A percentile compares a stretch with the other conserved stretches of the same genome.
These are phyloP conservation scores for Albophoma yamanashiensis DNA, from an alignment of 2,329 filamentous ascomycete species.

Conservation along the genomic window DNA sequence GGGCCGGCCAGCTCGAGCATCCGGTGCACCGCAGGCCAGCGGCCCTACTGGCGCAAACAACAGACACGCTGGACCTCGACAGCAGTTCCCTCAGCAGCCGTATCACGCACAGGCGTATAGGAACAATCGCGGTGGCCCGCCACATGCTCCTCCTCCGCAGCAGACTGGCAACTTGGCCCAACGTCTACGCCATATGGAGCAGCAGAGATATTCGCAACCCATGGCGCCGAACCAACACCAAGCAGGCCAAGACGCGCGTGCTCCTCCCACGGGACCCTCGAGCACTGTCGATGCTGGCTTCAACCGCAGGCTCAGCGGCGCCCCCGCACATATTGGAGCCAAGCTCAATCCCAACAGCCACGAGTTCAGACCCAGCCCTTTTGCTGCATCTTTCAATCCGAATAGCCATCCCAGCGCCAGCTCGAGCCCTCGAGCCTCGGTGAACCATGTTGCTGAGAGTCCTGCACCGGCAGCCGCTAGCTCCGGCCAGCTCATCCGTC, in stretches of 20 bases:
- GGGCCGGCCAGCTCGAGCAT: conserved; percentile 19
- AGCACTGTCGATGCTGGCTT: conserved; percentile 41
- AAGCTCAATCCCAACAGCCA: conserved; percentile 56
- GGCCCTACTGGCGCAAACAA: conserved; percentile 14
- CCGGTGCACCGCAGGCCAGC: conserved; percentile 20
- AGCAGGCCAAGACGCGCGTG: conserved; percentile 53
- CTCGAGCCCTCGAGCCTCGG: conserved; percentile 60
- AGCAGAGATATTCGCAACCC: conserved; percentile 37
- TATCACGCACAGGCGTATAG: conserved; percentile 37
- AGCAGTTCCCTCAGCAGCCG: conserved; percentile 33
- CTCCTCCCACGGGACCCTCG: conserved; percentile 64
- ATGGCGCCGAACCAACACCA: conserved; percentile 36
- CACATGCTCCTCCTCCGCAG: conserved; percentile 28
- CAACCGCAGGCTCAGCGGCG: conserved; percentile 40
- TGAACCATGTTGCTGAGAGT: conserved; percentile 35
- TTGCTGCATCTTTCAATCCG: conserved; percentile 72
- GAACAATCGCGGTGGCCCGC: conserved; percentile 33
- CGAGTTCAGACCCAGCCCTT: conserved; percentile 80
- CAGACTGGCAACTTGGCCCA: conserved; percentile 35
- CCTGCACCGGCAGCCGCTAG: conserved; percentile 9
- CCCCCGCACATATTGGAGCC: conserved; percentile 39
- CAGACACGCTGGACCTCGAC: conserved; percentile 38
- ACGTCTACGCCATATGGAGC: conserved; percentile 40
- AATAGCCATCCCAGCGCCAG: conserved; percentile 52
- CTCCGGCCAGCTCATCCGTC: conserved; percentile 45